A percentile compares a stretch with the other conserved stretches of the same genome.
Conservation (phyloP, 192 early-diverging fungal genomes). For the Coemansia sp. region DNA sequence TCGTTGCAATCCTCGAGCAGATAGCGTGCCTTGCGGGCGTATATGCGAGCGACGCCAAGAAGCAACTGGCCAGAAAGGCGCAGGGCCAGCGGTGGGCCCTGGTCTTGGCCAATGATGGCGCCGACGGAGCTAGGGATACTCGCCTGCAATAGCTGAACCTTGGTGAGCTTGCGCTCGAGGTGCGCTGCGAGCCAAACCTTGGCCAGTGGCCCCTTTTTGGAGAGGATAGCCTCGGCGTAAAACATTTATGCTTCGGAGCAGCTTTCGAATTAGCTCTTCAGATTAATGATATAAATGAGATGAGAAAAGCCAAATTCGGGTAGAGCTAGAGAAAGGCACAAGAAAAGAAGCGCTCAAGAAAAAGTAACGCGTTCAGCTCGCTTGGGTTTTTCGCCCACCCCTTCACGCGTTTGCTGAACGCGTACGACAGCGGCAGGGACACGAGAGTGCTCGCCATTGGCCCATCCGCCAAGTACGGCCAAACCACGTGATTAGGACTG, state of each 20-base stretch:
- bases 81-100: slow-evolving; percentile 84
- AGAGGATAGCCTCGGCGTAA: slow-evolving; percentile 78
- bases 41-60: slow-evolving; percentile 93
- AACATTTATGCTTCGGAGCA: slow-evolving; percentile 56
- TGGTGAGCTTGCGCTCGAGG: slow-evolving; percentile 96
- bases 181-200: slow-evolving; percentile 99
- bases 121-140: slow-evolving; percentile 87
- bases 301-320: background rate
- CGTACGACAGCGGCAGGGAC: too few species aligned
- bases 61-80: slow-evolving; percentile 96
- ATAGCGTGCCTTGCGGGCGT: slow-evolving; percentile 95
- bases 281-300: background rate
- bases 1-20: slow-evolving; percentile 98
- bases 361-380: background rate
- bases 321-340: background rate
- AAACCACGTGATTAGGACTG: too few species aligned
- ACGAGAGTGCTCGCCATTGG: too few species aligned
- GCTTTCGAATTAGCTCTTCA: background rate
- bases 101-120: slow-evolving; percentile 78
- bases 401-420: background rate
- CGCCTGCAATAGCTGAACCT: slow-evolving; percentile 93
- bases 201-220: slow-evolving; percentile 87
- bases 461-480: background rate
- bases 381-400: background rate
- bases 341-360: too few species aligned